Conservation (phyloP, 1,139 yeast genomes). For the Pichia sp. region DNA sequence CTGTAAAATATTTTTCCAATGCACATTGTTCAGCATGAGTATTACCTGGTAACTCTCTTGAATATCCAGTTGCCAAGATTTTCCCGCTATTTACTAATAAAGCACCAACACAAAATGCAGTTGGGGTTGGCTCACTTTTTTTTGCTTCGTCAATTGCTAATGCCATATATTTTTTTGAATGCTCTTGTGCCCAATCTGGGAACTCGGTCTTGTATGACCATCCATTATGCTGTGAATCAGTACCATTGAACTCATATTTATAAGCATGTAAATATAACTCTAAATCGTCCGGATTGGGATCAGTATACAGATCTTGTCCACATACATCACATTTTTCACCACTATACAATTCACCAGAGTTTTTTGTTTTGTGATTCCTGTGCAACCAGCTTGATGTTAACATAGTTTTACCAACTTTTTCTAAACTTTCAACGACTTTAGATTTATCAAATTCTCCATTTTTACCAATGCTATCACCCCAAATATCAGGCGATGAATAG, state of each 20-base stretch:
- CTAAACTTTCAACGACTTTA: conserved; percentile 39
- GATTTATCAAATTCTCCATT: conserved; percentile 44
- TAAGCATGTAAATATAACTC: conserved; percentile 90
- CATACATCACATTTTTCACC: conserved; percentile 72
- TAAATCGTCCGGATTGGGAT: conserved; percentile 82
- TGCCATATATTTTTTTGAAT: conserved; percentile 48
- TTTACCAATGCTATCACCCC: conserved; percentile 63
- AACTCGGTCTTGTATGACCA: conserved; percentile 79
- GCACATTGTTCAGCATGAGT: conserved; percentile 99
- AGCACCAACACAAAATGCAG: conserved; percentile 95
- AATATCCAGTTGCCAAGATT: conserved; percentile 72
- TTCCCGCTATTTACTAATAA: conserved; percentile 56
- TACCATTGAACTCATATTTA: conserved; percentile 53
- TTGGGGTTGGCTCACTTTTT: conserved; percentile 74
- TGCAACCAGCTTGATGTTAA: conserved; percentile 66
- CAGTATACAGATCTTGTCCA: conserved; percentile 69
- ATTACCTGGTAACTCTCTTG: conserved; percentile 89
- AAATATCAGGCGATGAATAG: conserved; percentile 59
- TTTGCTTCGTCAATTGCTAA: conserved; percentile 71
- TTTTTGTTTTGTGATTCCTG: conserved; percentile 28
- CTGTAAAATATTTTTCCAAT: conserved; percentile 58
- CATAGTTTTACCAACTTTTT: conserved; percentile 61
- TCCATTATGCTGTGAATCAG: conserved; percentile 21
- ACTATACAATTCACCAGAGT: conserved; percentile 28
- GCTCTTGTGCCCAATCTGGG: conserved; percentile 81